These are phyloP conservation scores for Aspergillus neotritici DNA, from an alignment of 2,329 filamentous ascomycete species.

Conservation along the genomic window DNA sequence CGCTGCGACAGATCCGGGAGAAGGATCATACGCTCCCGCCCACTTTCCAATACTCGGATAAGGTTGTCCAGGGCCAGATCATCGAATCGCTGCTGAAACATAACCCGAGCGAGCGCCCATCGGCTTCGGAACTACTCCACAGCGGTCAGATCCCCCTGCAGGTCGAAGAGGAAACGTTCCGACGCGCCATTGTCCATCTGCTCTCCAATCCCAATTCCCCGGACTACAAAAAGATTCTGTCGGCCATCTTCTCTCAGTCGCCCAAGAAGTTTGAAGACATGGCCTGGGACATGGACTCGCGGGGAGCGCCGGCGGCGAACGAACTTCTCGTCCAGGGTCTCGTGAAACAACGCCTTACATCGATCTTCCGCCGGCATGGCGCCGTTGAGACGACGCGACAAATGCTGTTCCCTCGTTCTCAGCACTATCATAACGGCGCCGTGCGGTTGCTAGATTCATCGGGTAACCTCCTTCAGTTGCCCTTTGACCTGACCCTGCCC, in stretches of 20 bases:
- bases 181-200: conserved; percentile 72
- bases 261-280: conserved; percentile 75
- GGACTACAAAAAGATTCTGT: conserved; percentile 84
- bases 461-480: conserved; percentile 87
- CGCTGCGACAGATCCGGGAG: conserved; percentile 65
- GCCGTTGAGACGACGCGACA: conserved; percentile 74
- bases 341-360: conserved; percentile 67
- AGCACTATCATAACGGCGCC: conserved; percentile 67
- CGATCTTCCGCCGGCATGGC: conserved; percentile 82
- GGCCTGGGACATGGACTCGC: conserved; percentile 65
- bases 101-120: conserved; percentile 74
- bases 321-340: conserved; percentile 62
- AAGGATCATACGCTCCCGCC: conserved; percentile 63
- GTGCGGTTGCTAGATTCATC: conserved; percentile 76
- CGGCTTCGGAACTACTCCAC: conserved; percentile 72
- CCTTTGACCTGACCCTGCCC: conserved; percentile 85
- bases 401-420: conserved; percentile 73
- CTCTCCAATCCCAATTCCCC: conserved; percentile 72
- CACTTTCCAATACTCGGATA: conserved; percentile 67
- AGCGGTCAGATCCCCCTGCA: conserved; percentile 84
- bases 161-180: conserved; percentile 87
- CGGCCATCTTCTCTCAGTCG: conserved; percentile 72
- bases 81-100: conserved; percentile 76
- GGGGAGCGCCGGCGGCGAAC: conserved; percentile 46
- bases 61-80: conserved; percentile 65